phyloP scores from a whole-genome alignment of 2,329 filamentous ascomycete species.

The Aciculosporium take region DNA sequence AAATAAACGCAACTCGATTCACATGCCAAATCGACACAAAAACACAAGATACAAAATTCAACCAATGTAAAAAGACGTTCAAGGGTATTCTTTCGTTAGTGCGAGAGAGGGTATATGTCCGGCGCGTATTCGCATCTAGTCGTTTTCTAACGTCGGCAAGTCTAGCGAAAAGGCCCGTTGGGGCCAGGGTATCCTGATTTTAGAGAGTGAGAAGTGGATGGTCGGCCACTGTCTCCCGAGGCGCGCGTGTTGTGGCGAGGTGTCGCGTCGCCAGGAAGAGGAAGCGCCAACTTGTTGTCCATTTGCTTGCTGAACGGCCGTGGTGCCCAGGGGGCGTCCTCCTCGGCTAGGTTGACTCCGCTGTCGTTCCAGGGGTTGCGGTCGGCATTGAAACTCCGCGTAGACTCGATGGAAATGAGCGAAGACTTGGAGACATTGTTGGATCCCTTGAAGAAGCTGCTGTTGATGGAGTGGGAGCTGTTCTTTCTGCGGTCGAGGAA shows the following conservation, averaged over 20 bases:
- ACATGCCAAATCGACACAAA: not conserved
- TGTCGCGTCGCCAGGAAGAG: conserved; percentile 66
- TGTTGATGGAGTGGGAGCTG: conserved; percentile 67
- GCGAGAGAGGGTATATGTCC: conserved; percentile 53
- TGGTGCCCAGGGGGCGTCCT: conserved; percentile 55
- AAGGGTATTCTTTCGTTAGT: conserved; percentile 42
- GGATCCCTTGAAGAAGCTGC: conserved; percentile 84
- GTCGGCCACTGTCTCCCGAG: conserved; percentile 82
- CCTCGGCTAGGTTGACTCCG: conserved; percentile 83
- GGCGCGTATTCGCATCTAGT: conserved; percentile 42
- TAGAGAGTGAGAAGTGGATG: conserved; percentile 88
- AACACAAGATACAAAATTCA: not conserved
- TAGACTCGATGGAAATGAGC: conserved; percentile 88
- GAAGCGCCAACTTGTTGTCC: conserved; percentile 47
- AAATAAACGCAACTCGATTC: conserved; percentile 6
- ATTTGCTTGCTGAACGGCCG: conserved; percentile 52
- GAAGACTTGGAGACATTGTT: conserved; percentile 88
- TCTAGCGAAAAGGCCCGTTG: conserved; percentile 82
- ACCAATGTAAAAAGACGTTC: conserved; percentile 12
- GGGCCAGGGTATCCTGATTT: conserved; percentile 92
- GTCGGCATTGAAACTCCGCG: conserved; percentile 77
- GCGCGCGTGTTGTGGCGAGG: conserved; percentile 71
- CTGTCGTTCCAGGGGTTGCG: conserved; percentile 98
- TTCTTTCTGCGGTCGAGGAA: conserved; percentile 94
- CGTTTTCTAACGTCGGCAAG: conserved; percentile 29